Evolutionary conservation across 257 asterid species (phyloP).

Genomic region (Solanum pinnatisectum): DNA sequence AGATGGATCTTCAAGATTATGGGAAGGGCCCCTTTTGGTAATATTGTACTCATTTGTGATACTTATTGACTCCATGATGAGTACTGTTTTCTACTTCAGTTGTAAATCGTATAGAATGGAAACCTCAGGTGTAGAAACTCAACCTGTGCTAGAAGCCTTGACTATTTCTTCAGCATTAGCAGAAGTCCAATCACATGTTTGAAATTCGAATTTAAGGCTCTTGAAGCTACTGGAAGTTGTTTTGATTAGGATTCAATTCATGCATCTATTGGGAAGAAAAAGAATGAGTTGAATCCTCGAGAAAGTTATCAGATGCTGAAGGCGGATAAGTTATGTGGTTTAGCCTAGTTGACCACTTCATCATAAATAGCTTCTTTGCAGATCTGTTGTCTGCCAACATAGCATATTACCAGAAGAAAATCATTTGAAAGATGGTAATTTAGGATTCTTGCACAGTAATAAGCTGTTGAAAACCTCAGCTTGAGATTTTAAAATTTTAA

Average conservation of each 20-base stretch:
- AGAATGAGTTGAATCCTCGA: not conserved
- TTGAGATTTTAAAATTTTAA: not conserved
- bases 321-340: not conserved
- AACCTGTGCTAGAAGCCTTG: conserved; percentile 51
- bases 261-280: not conserved
- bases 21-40: conserved; percentile 98
- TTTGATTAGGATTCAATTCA: not conserved
- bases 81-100: conserved; percentile 86
- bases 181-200: conserved; percentile 24
- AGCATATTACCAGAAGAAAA: not conserved
- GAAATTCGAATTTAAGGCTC: not conserved
- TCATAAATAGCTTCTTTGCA: not conserved
- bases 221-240: conserved; percentile 1
- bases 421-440: not conserved
- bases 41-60: conserved; percentile 75
- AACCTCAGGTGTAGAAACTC: conserved; percentile 43
- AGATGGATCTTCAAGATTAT: conserved; percentile 86
- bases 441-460: not conserved
- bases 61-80: conserved; percentile 87
- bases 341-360: not conserved
- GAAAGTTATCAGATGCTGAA: not conserved
- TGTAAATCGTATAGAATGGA: conserved; percentile 78
- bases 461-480: not conserved
- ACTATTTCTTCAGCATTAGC: conserved; percentile 30
- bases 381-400: not conserved